These are phyloP conservation scores for Serendipita indica DNA, from an alignment of 768 basidiomycete species.

Conservation along the genomic window DNA sequence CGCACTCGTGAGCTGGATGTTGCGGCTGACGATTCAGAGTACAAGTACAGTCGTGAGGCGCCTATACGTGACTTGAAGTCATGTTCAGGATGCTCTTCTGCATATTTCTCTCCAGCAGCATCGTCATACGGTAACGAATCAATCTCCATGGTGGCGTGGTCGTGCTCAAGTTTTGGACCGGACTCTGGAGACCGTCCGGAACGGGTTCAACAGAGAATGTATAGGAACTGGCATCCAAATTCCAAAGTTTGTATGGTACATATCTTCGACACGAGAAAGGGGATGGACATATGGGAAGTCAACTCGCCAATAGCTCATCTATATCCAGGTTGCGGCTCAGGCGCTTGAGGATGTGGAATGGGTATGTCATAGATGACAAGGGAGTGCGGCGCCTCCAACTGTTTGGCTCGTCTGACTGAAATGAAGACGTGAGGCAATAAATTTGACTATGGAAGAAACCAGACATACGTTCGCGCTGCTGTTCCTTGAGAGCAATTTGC, in stretches of 20 bases:
- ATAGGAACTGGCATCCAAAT: neutral
- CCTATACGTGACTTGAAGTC: neutral
- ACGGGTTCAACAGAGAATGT: neutral
- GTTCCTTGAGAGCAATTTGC: neutral
- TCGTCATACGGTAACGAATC: constrained; percentile 5
- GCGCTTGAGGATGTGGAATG: neutral
- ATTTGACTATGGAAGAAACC: neutral
- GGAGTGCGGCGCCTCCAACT: neutral
- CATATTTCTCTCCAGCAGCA: constrained; percentile 2
- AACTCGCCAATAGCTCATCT: too few relatives aligned
- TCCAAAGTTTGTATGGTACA: neutral
- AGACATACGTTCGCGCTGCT: neutral
- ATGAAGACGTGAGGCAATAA: neutral
- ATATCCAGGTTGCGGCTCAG: neutral
- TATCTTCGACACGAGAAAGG: too few relatives aligned
- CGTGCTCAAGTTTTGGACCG: neutral
- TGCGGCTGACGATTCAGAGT: neutral
- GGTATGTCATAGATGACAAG: neutral
- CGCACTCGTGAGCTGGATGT: neutral
- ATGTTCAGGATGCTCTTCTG: constrained; percentile 1
- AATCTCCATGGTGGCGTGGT: neutral
- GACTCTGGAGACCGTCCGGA: too few relatives aligned
- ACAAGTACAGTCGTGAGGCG: neutral
- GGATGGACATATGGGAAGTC: too few relatives aligned
- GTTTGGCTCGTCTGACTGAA: neutral